phyloP scores from a whole-genome alignment of 768 basidiomycete genomes.

The Cystofilobasidium bisporidii region DNA sequence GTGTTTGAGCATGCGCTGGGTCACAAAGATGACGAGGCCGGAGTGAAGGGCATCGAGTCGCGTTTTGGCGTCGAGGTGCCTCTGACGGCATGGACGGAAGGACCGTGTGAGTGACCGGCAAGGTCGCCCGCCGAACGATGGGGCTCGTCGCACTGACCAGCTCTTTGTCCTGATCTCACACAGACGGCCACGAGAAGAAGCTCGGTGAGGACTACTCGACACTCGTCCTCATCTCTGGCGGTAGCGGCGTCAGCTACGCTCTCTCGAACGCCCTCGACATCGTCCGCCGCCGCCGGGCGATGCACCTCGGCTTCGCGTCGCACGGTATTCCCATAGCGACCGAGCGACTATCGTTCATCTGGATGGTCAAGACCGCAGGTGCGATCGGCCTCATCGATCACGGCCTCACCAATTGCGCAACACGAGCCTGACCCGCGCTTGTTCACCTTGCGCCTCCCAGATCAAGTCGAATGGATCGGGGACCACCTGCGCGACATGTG shows the following conservation, averaged over 20 bases:
- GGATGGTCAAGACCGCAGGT: conserved; percentile 29
- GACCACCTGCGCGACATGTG: conserved; percentile 26
- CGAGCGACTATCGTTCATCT: conserved; percentile 17
- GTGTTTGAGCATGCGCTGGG: conserved; percentile 15
- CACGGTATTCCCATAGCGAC: conserved; percentile 21
- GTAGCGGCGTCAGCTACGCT: conserved; percentile 26
- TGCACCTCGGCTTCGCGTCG: conserved; percentile 18
- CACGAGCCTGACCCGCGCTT: background rate
- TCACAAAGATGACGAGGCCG: conserved; percentile 13
- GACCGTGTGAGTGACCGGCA: conserved; percentile 23
- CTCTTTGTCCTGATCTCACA: too few species aligned
- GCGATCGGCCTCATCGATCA: background rate
- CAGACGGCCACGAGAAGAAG: conserved; percentile 28
- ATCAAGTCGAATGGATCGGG: conserved; percentile 15
- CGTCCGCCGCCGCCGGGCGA: conserved; percentile 26
- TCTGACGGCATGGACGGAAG: conserved; percentile 27
- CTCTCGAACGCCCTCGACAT: conserved; percentile 26
- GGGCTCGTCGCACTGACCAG: background rate
- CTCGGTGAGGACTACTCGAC: conserved; percentile 29
- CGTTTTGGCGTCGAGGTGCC: conserved; percentile 22
- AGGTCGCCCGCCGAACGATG: too few species aligned
- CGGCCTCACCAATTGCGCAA: background rate
- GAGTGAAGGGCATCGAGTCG: background rate
- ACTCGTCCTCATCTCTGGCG: conserved; percentile 27
- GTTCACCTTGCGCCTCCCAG: background rate